Evolutionary conservation across 306 rosid genomes (phyloP), one percentile per base, ranked within the genome.

Genomic region (Trifolium repens): DNA sequence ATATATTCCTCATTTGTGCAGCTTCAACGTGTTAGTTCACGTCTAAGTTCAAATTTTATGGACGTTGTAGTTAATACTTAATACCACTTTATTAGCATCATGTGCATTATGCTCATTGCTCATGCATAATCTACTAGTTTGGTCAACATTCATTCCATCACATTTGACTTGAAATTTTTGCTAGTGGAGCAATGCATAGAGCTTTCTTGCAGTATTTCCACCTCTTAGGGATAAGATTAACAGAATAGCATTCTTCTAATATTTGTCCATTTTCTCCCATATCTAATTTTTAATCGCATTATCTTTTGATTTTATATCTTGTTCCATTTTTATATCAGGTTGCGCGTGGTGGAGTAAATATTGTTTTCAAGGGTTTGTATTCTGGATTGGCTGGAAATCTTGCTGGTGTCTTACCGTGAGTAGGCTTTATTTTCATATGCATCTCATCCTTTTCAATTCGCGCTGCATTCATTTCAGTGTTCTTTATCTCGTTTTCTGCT

Each of bases 351-450:
- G 97, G 97, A 70, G 96, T 89, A 8, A 71, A 82, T 79, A 90
- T 94, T 72, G 84, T 76, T 78, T 82, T 90, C 81, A 89, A 89
- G 85, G 97, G 98, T 66, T 88, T 94, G 71, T 94, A 91, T 82
- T 88, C 98, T 68, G 98, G 98, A 80, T 82, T 94, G 91, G 84
- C 86, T 7, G 98, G 96, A 82, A 94, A 94, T 79, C 72, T 94
- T 67, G 98, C 80, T 59, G 98, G 98, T 76, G 97, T 90, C 84
- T 86, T 94, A 73, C 97, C 97, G 98, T 94, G 89, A 84, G 96
- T 89, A 60, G 58, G 75, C 78, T 66, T 64, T 70, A 16, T 60
- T 72, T 72, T 30, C 73, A 55, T 53, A 43, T 26, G 19, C 57
- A 65, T 3, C 42, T 24, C 55, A 5, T 39, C 72, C 22, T 58